phyloP scores from a whole-genome alignment of 768 basidiomycete genomes.

The Tylopilus sp. region DNA sequence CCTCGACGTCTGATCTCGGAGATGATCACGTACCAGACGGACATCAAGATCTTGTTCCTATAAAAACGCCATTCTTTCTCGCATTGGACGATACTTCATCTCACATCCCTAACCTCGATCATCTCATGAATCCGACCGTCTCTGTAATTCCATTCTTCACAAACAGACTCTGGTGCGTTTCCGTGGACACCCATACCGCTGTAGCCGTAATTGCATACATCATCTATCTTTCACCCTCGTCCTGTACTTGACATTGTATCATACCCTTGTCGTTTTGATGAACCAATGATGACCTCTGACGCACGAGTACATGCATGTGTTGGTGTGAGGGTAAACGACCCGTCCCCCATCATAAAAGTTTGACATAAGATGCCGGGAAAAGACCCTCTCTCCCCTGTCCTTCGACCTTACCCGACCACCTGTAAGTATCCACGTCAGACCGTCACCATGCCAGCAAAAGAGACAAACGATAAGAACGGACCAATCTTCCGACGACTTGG shows the following conservation, averaged over 20 bases:
- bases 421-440: constrained; percentile 25
- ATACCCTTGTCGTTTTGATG: constrained; percentile 26
- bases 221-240: constrained; percentile 31
- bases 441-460: neutral
- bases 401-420: constrained; percentile 67
- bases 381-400: constrained; percentile 57
- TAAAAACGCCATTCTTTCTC: constrained; percentile 16
- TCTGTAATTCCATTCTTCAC: constrained; percentile 1
- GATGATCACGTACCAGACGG: constrained; percentile 16
- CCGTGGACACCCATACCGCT: constrained; percentile 23
- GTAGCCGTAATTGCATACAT: constrained; percentile 23
- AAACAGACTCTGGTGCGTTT: constrained; percentile 18
- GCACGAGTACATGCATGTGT: constrained; percentile 2
- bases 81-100: constrained; percentile 15
- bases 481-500: constrained; percentile 75
- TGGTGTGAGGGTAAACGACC: neutral
- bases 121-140: constrained; percentile 4
- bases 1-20: constrained; percentile 26
- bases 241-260: constrained; percentile 30
- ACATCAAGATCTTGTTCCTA: constrained; percentile 24
- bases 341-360: constrained; percentile 39
- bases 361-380: constrained; percentile 69
- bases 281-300: constrained; percentile 13
- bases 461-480: constrained; percentile 31
- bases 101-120: constrained; percentile 29